These are phyloP conservation scores for Berkeleyomyces basicola DNA, from an alignment of 2,329 filamentous ascomycete genomes.

Conservation along the genomic window DNA sequence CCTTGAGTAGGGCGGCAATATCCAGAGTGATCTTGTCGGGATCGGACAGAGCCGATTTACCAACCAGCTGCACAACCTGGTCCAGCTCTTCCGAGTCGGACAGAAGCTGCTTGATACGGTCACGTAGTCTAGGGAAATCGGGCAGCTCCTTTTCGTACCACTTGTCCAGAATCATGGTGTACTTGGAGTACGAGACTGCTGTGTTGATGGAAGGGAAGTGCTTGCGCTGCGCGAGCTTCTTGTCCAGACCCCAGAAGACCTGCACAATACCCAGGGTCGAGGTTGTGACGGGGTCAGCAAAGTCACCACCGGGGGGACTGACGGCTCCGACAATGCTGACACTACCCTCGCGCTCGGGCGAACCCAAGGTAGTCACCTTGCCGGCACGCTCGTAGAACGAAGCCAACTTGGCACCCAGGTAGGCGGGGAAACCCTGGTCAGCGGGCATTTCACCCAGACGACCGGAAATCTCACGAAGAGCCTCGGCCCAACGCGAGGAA, in stretches of 20 bases:
- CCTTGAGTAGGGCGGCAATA: slow-evolving; percentile 80
- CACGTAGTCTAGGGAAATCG: slow-evolving; percentile 82
- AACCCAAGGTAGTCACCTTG: slow-evolving; percentile 69
- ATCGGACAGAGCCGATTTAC: slow-evolving; percentile 91
- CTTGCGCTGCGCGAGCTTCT: slow-evolving; percentile 97
- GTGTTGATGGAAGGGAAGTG: slow-evolving; percentile 99
- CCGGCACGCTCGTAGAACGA: slow-evolving; percentile 99
- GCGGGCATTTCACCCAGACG: slow-evolving; percentile 99
- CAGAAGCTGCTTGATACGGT: slow-evolving; percentile 84
- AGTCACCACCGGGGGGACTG: slow-evolving; percentile 94
- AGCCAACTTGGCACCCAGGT: slow-evolving; percentile 88
- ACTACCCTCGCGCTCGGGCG: slow-evolving; percentile 74
- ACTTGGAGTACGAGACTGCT: slow-evolving; percentile 87
- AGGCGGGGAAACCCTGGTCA: slow-evolving; percentile 98
- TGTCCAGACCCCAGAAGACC: slow-evolving; percentile 99
- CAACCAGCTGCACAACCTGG: slow-evolving; percentile 95
- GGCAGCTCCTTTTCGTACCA: slow-evolving; percentile 91
- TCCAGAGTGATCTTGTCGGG: slow-evolving; percentile 97
- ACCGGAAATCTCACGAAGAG: slow-evolving; percentile 94
- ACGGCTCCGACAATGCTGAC: slow-evolving; percentile 97
- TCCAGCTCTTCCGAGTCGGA: slow-evolving; percentile 94
- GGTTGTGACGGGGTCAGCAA: slow-evolving; percentile 92
- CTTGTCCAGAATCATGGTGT: slow-evolving; percentile 72
- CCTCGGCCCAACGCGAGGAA: slow-evolving; percentile 94
- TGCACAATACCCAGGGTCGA: slow-evolving; percentile 94